Evolutionary conservation across 2,329 filamentous ascomycete genomes (phyloP), one percentile per base, ranked within the genome.

Genomic region (Fusarium tricinctum): DNA sequence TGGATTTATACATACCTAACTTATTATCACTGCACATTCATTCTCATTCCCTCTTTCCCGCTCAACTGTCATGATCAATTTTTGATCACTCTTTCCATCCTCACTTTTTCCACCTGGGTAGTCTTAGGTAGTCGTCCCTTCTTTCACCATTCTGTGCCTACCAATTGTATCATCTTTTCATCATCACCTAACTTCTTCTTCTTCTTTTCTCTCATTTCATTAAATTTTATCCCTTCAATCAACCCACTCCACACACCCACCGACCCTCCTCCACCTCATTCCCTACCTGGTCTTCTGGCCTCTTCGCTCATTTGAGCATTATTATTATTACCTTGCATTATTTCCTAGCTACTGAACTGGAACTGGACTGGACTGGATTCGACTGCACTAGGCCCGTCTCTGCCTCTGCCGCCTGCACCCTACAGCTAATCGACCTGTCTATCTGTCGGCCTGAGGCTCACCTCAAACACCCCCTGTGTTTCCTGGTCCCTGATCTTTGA

Each of bases 281-380:
- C 73, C 75, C 71, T 71, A 71, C 73, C 71, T 53, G 69, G 72
- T 70, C 70, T 40, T 56, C 74, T 69, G 70, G 73, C 68, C 73
- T 77, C 71, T 76, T 63, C 74, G 73, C 74, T 66, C 60, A 69
- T 74, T 74, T 69, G 57, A 69, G 68, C 66, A 68, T 70, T 73
- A 71, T 70, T 73, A 71, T 70, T 73, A 71, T 71, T 70, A 68
- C 66, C 66, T 68, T 68, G 68, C 66, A 69, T 71, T 73, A 71
- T 66, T 70, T 72, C 46, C 45, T 64, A 64, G 45, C 28, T 30
- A 30, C 39, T 38, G 39, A 26, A 51, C 45, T 40, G 33, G 44
- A 20, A 20, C 53, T 40, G 33, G 26, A 38, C 47, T 63, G 50
- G 45, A 50, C 39, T 52, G 46, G 33, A 43, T 22, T 57, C 9